phyloP scores from a whole-genome alignment of 192 early-diverging fungal species.

The Gorgonomyces haynaldii region DNA sequence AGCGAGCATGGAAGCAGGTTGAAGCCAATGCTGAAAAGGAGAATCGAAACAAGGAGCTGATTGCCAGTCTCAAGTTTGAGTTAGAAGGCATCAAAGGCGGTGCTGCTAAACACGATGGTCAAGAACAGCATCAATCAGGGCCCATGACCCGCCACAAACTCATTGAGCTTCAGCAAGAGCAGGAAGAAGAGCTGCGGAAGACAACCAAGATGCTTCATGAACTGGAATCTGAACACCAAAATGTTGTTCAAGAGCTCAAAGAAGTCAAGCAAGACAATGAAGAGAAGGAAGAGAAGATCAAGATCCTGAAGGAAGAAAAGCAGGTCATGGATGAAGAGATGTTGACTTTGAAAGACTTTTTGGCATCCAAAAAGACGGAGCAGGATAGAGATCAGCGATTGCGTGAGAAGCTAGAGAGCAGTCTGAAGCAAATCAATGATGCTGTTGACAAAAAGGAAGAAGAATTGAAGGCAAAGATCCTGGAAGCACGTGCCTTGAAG shows the following conservation, averaged over 20 bases:
- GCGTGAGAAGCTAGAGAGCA: constrained; percentile 36
- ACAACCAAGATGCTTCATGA: constrained; percentile 21
- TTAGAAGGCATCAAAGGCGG: constrained; percentile 11
- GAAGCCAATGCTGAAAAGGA: constrained; percentile 35
- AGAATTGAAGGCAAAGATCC: constrained; percentile 20
- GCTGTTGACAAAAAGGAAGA: constrained; percentile 21
- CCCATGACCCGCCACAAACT: constrained; percentile 19
- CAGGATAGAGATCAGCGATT: constrained; percentile 31
- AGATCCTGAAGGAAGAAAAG: constrained; percentile 16
- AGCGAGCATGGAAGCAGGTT: constrained; percentile 46
- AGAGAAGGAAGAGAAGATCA: constrained; percentile 16
- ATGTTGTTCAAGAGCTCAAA: constrained; percentile 9
- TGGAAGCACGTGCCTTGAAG: constrained; percentile 20
- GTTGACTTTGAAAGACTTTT: constrained; percentile 35
- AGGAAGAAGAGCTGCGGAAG: constrained; percentile 25
- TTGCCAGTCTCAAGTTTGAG: constrained; percentile 32
- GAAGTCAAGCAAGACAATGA: constrained; percentile 17
- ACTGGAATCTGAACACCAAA: constrained; percentile 18
- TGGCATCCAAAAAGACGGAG: constrained; percentile 40
- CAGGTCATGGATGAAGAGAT: constrained; percentile 26
- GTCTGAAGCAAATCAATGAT: constrained; percentile 18
- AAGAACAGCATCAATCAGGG: not conserved
- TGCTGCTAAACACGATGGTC: not conserved
- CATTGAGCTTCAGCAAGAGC: constrained; percentile 31
- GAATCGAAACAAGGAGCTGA: constrained; percentile 26